Conservation (phyloP, 2,329 filamentous ascomycete genomes). For the Clonostachys byssicola region DNA sequence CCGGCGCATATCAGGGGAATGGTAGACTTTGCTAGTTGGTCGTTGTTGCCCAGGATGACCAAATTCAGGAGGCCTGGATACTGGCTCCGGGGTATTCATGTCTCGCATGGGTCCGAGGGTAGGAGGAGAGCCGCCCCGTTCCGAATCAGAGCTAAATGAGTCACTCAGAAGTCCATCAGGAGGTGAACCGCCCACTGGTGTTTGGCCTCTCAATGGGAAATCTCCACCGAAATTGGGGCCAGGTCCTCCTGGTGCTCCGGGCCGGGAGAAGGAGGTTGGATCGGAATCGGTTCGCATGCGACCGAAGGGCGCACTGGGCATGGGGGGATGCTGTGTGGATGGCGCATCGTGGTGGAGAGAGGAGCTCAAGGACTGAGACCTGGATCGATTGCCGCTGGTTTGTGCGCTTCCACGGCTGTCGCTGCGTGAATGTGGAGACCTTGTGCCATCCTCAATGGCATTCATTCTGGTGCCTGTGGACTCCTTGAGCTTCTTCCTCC, state of each 20-base stretch:
- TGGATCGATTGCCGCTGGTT: conserved; percentile 40
- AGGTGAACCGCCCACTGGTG: conserved; percentile 17
- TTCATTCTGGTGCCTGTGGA: conserved; percentile 77
- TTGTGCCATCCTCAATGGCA: conserved; percentile 46
- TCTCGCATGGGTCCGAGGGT: conserved; percentile 50
- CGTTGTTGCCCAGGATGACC: conserved; percentile 63
- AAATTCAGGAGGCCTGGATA: conserved; percentile 71
- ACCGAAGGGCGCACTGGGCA: conserved; percentile 4
- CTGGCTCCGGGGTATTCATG: conserved; percentile 68
- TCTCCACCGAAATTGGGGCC: background rate
- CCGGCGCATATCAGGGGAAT: conserved; percentile 72
- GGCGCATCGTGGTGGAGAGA: background rate
- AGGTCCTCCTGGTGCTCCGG: conserved; percentile 9
- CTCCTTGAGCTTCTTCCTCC: conserved; percentile 86
- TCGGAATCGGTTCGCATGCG: conserved; percentile 47
- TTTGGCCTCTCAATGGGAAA: background rate
- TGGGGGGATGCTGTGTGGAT: background rate
- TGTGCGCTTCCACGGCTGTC: conserved; percentile 47
- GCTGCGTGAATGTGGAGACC: conserved; percentile 24
- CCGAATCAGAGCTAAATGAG: conserved; percentile 50
- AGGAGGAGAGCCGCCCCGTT: conserved; percentile 32
- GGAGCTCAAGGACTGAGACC: conserved; percentile 12
- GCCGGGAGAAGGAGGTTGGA: conserved; percentile 3
- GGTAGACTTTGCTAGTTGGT: conserved; percentile 64
- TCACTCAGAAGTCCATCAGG: conserved; percentile 42